Evolutionary conservation across 208 protist species (phyloP).

Genomic region (Tritrichomonas foetus): DNA sequence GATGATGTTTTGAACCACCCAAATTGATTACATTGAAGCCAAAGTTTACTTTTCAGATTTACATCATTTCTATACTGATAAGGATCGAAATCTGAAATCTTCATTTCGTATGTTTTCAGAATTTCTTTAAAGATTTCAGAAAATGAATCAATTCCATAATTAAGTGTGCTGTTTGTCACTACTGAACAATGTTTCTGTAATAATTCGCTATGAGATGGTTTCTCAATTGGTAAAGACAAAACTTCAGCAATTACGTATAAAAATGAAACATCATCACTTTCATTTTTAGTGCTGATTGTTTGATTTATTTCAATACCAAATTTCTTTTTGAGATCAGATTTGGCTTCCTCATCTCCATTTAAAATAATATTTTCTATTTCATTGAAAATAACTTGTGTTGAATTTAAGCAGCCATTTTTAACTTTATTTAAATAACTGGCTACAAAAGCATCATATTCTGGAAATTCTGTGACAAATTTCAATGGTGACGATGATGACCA

Average conservation of each 20-base stretch:
- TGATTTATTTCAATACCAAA: too few relatives aligned
- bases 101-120: too few relatives aligned
- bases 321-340: neutral
- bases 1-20: conserved; percentile 3
- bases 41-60: neutral
- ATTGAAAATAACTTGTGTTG: neutral
- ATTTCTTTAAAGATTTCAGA: too few relatives aligned
- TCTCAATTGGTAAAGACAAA: neutral
- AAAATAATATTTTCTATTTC: neutral
- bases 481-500: neutral
- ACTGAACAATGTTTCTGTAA: too few relatives aligned
- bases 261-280: neutral
- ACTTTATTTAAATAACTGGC: neutral
- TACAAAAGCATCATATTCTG: neutral
- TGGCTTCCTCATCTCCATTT: neutral
- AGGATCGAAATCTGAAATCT: too few relatives aligned
- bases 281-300: too few relatives aligned
- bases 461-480: neutral
- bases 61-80: too few relatives aligned
- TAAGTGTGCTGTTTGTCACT: too few relatives aligned
- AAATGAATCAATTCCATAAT: too few relatives aligned
- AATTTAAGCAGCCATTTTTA: neutral
- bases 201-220: too few relatives aligned
- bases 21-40: neutral
- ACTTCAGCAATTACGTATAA: neutral